phyloP scores from a whole-genome alignment of 345 rosid species.

The Populus pruinosa region DNA sequence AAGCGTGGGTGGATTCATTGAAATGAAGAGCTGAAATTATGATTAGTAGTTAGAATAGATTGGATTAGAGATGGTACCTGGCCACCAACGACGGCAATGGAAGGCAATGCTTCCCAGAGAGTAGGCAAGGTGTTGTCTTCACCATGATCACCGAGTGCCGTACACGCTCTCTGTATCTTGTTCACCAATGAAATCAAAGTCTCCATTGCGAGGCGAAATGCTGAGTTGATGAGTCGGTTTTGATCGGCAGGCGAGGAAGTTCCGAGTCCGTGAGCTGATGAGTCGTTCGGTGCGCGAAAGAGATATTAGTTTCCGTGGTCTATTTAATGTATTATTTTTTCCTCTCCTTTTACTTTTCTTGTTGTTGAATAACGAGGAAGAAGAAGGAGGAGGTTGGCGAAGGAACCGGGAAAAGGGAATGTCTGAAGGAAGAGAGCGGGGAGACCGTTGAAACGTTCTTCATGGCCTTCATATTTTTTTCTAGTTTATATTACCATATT shows the following conservation, averaged over 20 bases:
- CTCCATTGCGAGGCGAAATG: slow-evolving; percentile 45
- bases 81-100: slow-evolving; percentile 96
- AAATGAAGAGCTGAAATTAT: too few relatives aligned
- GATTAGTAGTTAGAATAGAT: too few relatives aligned
- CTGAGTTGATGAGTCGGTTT: too few relatives aligned
- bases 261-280: background rate
- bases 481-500: background rate
- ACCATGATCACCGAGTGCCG: slow-evolving; percentile 93
- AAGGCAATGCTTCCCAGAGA: slow-evolving; percentile 90
- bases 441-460: slow-evolving; percentile 2
- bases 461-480: background rate
- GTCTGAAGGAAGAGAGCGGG: background rate
- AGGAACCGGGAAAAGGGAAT: slow-evolving; percentile 12
- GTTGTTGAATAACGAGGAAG: too few relatives aligned
- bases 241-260: background rate
- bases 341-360: too few relatives aligned
- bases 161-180: slow-evolving; percentile 90
- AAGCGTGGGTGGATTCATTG: too few relatives aligned
- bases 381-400: background rate
- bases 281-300: background rate
- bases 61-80: slow-evolving; percentile 46
- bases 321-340: too few relatives aligned
- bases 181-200: slow-evolving; percentile 80
- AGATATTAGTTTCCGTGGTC: too few relatives aligned
- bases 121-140: slow-evolving; percentile 94